Base-by-base conservation (phyloP, 2,329 filamentous ascomycete genomes). In the Exophiala oligosperma region DNA sequence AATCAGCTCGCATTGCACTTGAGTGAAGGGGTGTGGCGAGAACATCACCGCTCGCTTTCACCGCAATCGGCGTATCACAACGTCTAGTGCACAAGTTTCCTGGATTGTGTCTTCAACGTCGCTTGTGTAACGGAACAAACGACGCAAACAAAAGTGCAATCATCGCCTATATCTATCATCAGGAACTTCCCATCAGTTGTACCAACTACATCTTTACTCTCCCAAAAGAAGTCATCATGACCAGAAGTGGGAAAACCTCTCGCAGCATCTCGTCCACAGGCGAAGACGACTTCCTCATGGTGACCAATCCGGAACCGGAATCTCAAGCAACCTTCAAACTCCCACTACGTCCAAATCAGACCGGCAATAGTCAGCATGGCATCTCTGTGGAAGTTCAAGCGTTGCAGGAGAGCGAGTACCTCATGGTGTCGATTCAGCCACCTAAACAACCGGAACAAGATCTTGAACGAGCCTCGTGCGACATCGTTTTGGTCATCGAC, bases 401-500 rank as follows among this genome's bases (percentile, higher is more conserved):
- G 7, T 32, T 67, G 7, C 56, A 49, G 3, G 47, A 59, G 9
- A 51, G 47, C 12, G 59, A 67, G 28, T 58, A 58, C 32, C 56
- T 68, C 46, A 50, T 68, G 21, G 49, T 67, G 11, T 67, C 66
- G 5, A 53, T 68, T 8, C 54, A 61, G 8, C 63, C 67, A 26
- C 68, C 66, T 4, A 49, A 58, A 23, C 48, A 64, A 37, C 67
- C 68, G 23, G 49, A 54, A 24, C 28, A 57, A 28, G 50, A 59
- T n/a, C 56, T 64, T 23, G 53, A 58, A 4, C 71, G 70, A 54
- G 74, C 80, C 0, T 79, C 82, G 1, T 84, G 81, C 66, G 84
- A 86, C 60, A 81, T 87, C 32, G 83, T 85, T 1, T 75, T 87
- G 2, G 83, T 83, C 14, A 84, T 87, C 54, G 84, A 87, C 66